phyloP scores from a whole-genome alignment of 345 rosid genomes.

The Populus pruinosa region DNA sequence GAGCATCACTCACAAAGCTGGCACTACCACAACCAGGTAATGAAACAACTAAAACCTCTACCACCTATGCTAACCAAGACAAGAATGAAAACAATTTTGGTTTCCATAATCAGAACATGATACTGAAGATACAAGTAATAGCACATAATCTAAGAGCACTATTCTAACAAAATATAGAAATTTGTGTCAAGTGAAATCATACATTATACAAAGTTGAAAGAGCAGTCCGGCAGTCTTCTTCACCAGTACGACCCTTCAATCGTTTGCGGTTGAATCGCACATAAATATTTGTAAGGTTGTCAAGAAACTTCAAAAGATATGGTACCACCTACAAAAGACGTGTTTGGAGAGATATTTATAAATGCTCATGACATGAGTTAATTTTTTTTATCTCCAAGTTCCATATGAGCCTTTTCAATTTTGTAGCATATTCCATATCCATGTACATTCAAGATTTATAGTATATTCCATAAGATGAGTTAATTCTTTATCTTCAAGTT shows the following conservation, averaged over 20 bases:
- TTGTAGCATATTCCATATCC: neutral
- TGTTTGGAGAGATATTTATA: neutral
- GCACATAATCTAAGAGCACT: neutral
- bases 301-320: constrained; percentile 86
- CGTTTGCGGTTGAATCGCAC: constrained; percentile 98
- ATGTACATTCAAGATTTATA: neutral
- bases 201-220: constrained; percentile 92
- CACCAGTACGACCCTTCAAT: constrained; percentile 90
- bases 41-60: neutral
- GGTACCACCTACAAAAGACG: constrained; percentile 74
- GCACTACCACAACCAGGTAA: neutral
- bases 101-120: neutral
- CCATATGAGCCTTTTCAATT: neutral
- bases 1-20: neutral
- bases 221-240: constrained; percentile 82
- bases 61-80: neutral
- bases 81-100: neutral
- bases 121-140: neutral
- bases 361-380: neutral
- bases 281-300: constrained; percentile 91
- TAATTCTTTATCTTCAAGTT: neutral
- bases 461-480: neutral
- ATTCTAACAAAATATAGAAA: constrained; percentile 10
- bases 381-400: neutral
- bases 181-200: constrained; percentile 18